Conservation (phyloP, 495 filamentous ascomycete species). For the Zalerion maritima region DNA sequence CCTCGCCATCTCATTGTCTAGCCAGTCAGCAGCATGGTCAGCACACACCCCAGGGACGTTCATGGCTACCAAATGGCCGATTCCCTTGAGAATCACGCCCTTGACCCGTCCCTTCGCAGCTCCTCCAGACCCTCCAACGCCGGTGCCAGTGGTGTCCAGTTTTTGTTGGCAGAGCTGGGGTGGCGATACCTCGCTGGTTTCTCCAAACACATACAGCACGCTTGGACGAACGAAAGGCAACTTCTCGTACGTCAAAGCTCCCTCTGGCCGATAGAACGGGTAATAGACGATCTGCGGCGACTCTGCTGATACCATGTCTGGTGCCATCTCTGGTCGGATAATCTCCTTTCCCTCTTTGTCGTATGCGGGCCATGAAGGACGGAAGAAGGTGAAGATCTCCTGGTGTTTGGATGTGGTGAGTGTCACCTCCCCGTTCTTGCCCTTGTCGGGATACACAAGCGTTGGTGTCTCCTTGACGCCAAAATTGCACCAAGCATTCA, state of each 20-base stretch:
- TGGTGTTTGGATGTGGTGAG: slow-evolving; percentile 50
- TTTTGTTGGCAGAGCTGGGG: slow-evolving; percentile 38
- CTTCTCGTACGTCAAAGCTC: slow-evolving; percentile 40
- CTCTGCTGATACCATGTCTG: neutral
- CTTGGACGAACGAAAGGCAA: slow-evolving; percentile 60
- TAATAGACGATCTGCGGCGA: slow-evolving; percentile 9
- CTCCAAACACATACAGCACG: slow-evolving; percentile 73
- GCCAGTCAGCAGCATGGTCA: slow-evolving; percentile 44
- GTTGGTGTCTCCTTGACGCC: slow-evolving; percentile 53
- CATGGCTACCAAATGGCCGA: slow-evolving; percentile 76
- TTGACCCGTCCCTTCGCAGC: slow-evolving; percentile 49
- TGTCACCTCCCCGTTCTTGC: slow-evolving; percentile 23
- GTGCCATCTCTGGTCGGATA: slow-evolving; percentile 14
- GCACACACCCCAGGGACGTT: slow-evolving; percentile 56
- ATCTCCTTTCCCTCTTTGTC: slow-evolving; percentile 16
- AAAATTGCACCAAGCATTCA: slow-evolving; percentile 48
- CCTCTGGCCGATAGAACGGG: slow-evolving; percentile 69
- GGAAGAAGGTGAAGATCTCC: slow-evolving; percentile 42
- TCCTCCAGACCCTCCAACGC: slow-evolving; percentile 56
- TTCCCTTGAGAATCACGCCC: slow-evolving; percentile 46
- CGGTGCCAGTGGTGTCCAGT: slow-evolving; percentile 48
- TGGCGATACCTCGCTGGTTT: slow-evolving; percentile 43
- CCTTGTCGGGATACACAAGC: slow-evolving; percentile 32
- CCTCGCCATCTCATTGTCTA: slow-evolving; percentile 43
- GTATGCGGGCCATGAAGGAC: slow-evolving; percentile 16